Evolutionary conservation across 331 rosid genomes (phyloP).

Genomic region (Quercus phellos): DNA sequence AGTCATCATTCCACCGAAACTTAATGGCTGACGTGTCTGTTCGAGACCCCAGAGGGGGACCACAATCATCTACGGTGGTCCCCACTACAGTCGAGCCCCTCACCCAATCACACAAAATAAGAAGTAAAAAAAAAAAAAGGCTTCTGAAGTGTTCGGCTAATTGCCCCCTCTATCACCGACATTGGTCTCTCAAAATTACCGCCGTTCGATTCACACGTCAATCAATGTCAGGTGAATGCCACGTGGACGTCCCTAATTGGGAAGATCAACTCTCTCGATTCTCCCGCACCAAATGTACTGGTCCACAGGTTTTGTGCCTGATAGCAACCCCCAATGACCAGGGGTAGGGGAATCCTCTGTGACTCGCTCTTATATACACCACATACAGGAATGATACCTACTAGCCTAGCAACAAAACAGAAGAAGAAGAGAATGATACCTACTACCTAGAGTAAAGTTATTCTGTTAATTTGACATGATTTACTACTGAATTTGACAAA

Average conservation of each 20-base stretch:
- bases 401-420: no score
- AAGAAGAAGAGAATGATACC: no score
- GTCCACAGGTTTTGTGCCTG: not conserved
- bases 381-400: no score
- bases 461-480: no score
- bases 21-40: conserved; percentile 18
- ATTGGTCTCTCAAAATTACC: conserved; percentile 5
- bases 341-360: not conserved
- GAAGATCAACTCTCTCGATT: conserved; percentile 4
- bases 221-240: not conserved
- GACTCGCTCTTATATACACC: not conserved
- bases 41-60: not conserved
- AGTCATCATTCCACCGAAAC: conserved; percentile 25
- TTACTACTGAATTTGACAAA: no score
- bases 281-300: not conserved
- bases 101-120: conserved; percentile 5
- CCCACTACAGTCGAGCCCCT: conserved; percentile 3
- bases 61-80: not conserved
- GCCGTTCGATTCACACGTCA: conserved; percentile 28
- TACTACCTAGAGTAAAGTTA: no score
- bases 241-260: not conserved
- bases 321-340: not conserved
- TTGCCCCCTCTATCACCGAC: conserved; percentile 25
- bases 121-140: not conserved
- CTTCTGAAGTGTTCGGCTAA: conserved; percentile 20